Evolutionary conservation across 495 filamentous ascomycete genomes (phyloP).

Genomic region (Lindgomyces ingoldianus): DNA sequence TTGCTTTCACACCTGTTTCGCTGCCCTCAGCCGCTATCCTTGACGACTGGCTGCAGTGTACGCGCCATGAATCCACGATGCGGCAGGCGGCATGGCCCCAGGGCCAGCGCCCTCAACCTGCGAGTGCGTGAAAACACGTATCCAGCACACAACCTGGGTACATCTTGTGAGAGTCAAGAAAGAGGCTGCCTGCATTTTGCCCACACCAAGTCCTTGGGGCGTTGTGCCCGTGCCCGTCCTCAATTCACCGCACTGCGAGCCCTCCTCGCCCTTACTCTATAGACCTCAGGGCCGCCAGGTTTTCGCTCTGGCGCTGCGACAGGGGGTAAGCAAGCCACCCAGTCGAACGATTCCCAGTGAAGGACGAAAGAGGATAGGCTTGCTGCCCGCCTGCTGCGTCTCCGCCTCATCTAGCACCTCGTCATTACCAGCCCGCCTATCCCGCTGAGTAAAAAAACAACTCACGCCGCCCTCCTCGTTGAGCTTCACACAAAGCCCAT

Average conservation of each 20-base stretch:
- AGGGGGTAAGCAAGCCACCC: slow-evolving; percentile 1
- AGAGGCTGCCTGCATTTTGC: too few species aligned
- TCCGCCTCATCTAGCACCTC: slow-evolving; percentile 5
- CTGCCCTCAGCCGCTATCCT: slow-evolving; percentile 1
- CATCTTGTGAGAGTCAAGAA: not conserved
- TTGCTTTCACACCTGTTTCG: slow-evolving; percentile 7
- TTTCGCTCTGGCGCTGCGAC: slow-evolving; percentile 3
- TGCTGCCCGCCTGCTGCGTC: slow-evolving; percentile 7
- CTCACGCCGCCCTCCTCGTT: not conserved
- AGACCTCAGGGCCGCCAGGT: not conserved
- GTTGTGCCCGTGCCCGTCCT: not conserved
- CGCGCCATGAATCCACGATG: slow-evolving; percentile 23
- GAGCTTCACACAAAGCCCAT: not conserved
- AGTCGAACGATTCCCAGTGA: not conserved
- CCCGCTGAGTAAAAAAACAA: not conserved
- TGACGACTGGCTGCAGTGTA: slow-evolving; percentile 10
- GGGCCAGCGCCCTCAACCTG: not conserved
- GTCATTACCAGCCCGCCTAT: slow-evolving; percentile 22
- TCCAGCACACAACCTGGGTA: not conserved
- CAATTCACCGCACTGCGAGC: not conserved
- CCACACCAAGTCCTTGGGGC: too few species aligned
- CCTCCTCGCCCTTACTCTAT: not conserved
- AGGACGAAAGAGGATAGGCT: slow-evolving; percentile 7
- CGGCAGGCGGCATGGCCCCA: slow-evolving; percentile 13
- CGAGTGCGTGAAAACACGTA: not conserved